Percentiles rank a stretch among this genome's conserved stretches.
Conservation (phyloP, 1,139 yeast species). For the Candida frijolesensis region DNA sequence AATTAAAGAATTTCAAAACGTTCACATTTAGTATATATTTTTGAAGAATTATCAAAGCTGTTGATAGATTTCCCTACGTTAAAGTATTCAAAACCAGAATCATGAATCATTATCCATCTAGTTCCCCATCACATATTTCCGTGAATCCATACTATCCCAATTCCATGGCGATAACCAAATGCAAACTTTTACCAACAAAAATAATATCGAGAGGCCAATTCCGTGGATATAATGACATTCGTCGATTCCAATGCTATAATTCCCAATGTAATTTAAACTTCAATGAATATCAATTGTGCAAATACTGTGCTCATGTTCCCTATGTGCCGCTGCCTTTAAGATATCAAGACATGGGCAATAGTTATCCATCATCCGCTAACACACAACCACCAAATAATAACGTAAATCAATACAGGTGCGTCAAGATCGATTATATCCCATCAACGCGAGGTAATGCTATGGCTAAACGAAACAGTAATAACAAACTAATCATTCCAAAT, state of each 20-base stretch:
- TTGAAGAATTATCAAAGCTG: not conserved
- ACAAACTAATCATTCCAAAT: constrained; percentile 2
- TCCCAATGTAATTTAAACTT: constrained; percentile 13
- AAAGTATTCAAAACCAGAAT: not conserved
- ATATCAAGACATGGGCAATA: not conserved
- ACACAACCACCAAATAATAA: not conserved
- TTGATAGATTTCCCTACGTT: not conserved
- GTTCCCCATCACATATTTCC: not conserved
- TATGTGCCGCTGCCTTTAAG: constrained; percentile 27
- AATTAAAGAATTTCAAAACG: not conserved
- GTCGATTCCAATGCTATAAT: constrained; percentile 16
- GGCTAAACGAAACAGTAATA: constrained; percentile 4
- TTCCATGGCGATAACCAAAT: constrained; percentile 10
- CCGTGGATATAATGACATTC: constrained; percentile 16
- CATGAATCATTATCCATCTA: constrained; percentile 3
- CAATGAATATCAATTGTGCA: constrained; percentile 18
- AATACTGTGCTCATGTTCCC: constrained; percentile 26
- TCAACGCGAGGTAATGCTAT: constrained; percentile 10
- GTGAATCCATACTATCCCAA: constrained; percentile 4
- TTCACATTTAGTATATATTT: not conserved
- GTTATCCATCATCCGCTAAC: not conserved
- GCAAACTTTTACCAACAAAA: constrained; percentile 13
- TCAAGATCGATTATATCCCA: constrained; percentile 8
- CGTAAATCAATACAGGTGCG: constrained; percentile 1
- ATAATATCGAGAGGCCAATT: constrained; percentile 15